Evolutionary conservation across 441 rosid genomes (phyloP).

Genomic region (Populus hybrid): DNA sequence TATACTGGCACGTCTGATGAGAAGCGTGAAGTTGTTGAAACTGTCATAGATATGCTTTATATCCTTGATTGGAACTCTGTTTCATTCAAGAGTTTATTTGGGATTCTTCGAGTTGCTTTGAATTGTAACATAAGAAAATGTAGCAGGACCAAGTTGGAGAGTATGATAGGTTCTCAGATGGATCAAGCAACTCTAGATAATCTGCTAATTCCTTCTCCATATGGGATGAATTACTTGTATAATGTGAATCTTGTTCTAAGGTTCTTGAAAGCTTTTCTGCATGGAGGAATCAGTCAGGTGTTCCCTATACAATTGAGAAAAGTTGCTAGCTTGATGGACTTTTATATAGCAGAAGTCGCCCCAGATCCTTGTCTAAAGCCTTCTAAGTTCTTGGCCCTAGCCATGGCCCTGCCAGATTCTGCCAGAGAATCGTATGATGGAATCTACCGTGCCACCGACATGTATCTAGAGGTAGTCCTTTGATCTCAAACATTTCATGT

Average conservation of each 20-base stretch:
- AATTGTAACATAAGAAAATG: slow-evolving; percentile 44
- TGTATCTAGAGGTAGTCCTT: slow-evolving; percentile 64
- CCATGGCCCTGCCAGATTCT: slow-evolving; percentile 55
- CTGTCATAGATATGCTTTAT: slow-evolving; percentile 43
- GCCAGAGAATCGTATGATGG: slow-evolving; percentile 59
- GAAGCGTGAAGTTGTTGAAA: slow-evolving; percentile 49
- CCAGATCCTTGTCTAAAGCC: slow-evolving; percentile 73
- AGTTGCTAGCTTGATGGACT: slow-evolving; percentile 64
- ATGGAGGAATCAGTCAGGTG: slow-evolving; percentile 28
- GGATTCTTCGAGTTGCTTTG: slow-evolving; percentile 49
- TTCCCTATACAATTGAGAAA: slow-evolving; percentile 36
- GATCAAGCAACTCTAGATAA: slow-evolving; percentile 76
- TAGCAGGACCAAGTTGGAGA: slow-evolving; percentile 56
- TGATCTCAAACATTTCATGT: neutral
- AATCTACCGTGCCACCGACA: slow-evolving; percentile 59
- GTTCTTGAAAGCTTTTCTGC: slow-evolving; percentile 52
- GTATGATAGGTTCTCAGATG: slow-evolving; percentile 66
- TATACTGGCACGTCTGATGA: slow-evolving; percentile 31
- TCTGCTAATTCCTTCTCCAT: slow-evolving; percentile 69
- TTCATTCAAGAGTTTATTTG: slow-evolving; percentile 61
- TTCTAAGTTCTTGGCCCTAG: slow-evolving; percentile 60
- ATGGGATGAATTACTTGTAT: slow-evolving; percentile 44
- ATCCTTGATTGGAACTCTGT: slow-evolving; percentile 48
- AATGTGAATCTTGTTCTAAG: slow-evolving; percentile 67
- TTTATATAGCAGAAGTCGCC: slow-evolving; percentile 75